Conservation (phyloP, 306 rosid genomes). For the Lupinus albus region DNA sequence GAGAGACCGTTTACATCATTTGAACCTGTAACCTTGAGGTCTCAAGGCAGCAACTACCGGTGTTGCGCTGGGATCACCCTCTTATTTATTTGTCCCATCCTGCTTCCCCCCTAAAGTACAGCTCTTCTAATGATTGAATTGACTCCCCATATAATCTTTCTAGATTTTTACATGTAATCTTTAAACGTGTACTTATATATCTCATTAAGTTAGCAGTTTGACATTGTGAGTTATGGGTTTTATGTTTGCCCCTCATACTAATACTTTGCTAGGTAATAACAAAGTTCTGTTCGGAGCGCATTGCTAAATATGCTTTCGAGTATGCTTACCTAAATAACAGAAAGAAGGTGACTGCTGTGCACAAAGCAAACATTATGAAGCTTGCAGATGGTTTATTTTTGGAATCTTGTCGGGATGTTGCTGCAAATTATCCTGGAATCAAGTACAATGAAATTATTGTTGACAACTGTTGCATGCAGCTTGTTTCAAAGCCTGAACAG, state of each 20-base stretch:
- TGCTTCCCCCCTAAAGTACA: conserved; percentile 5
- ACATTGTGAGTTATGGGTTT: conserved; percentile 1
- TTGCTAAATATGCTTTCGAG: conserved; percentile 88
- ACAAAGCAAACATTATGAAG: conserved; percentile 96
- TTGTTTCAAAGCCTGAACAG: conserved; percentile 87
- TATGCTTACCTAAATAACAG: conserved; percentile 85
- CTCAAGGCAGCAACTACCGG: too few relatives aligned
- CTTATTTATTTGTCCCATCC: not conserved
- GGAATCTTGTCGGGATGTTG: conserved; percentile 89
- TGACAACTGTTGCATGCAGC: conserved; percentile 96
- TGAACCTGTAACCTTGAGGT: too few relatives aligned
- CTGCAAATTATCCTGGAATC: conserved; percentile 67
- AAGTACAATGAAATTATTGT: conserved; percentile 76
- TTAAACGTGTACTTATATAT: conserved; percentile 9
- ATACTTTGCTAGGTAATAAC: conserved; percentile 74
- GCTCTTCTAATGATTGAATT: conserved; percentile 25
- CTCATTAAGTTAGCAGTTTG: conserved; percentile 27
- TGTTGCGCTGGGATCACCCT: too few relatives aligned
- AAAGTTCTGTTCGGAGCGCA: conserved; percentile 89
- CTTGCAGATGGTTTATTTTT: conserved; percentile 87
- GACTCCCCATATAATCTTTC: conserved; percentile 12
- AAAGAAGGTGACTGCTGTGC: conserved; percentile 95
- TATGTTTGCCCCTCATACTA: conserved; percentile 53
- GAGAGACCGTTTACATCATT: too few relatives aligned
- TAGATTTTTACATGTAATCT: conserved; percentile 18